Percentiles rank a stretch among this genome's conserved stretches.
phyloP scores from a whole-genome alignment of 371 early-diverging fungal genomes.

The Apophysomyces ossiformis region DNA sequence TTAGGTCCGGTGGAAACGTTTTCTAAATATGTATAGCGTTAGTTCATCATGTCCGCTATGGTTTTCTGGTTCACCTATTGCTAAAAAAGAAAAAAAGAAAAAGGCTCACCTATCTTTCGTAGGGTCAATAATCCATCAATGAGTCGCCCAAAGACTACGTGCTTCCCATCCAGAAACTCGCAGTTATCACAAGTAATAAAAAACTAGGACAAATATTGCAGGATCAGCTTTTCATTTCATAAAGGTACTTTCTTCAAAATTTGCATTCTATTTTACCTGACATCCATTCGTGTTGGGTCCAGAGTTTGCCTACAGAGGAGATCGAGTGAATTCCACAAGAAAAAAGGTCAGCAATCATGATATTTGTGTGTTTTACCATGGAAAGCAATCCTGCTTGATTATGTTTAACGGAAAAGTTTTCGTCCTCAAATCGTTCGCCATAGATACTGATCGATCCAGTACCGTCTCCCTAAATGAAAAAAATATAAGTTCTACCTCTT shows the following conservation, averaged over 20 bases:
- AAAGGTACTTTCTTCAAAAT: background rate
- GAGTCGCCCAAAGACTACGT: slow-evolving; percentile 90
- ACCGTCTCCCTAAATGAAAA: slow-evolving; percentile 84
- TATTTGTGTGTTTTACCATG: slow-evolving; percentile 70
- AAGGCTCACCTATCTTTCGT: slow-evolving; percentile 72
- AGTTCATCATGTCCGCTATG: background rate
- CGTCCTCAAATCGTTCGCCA: slow-evolving; percentile 95
- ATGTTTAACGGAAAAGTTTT: slow-evolving; percentile 96
- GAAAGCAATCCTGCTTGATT: slow-evolving; percentile 91
- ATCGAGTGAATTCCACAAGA: background rate
- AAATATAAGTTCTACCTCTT: background rate
- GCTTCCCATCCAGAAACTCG: slow-evolving; percentile 92
- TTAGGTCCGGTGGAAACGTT: slow-evolving; percentile 91
- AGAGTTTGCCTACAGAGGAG: slow-evolving; percentile 75
- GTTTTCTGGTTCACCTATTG: too few species aligned
- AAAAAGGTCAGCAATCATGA: slow-evolving; percentile 33
- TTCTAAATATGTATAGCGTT: slow-evolving; percentile 41
- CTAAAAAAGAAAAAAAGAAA: too few species aligned
- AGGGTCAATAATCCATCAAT: slow-evolving; percentile 89
- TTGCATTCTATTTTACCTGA: slow-evolving; percentile 52
- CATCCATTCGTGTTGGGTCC: slow-evolving; percentile 96
- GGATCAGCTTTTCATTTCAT: background rate
- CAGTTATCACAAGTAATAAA: slow-evolving; percentile 93
- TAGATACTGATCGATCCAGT: slow-evolving; percentile 98
- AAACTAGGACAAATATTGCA: slow-evolving; percentile 61